Conservation (phyloP, 176 grass and related monocot genomes). For the Carex kokanica region DNA sequence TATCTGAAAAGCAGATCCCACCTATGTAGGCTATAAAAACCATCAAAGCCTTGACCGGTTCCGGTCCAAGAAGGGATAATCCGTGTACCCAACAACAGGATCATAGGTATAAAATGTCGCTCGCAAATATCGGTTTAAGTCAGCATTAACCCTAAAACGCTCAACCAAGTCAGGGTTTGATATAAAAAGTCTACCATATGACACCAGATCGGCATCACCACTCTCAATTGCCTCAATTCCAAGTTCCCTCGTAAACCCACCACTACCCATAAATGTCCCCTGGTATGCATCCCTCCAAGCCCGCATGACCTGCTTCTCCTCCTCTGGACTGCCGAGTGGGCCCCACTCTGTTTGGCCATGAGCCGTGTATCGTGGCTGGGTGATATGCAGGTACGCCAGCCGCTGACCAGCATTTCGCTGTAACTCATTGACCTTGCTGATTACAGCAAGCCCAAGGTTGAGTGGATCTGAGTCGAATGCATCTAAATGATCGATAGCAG, state of each 20-base stretch:
- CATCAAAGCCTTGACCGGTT: slow-evolving; percentile 48
- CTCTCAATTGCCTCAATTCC: slow-evolving; percentile 61
- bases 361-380: slow-evolving; percentile 76
- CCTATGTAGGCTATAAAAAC: background rate
- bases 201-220: slow-evolving; percentile 75
- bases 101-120: slow-evolving; percentile 91
- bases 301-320: slow-evolving; percentile 72
- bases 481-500: slow-evolving; percentile 89
- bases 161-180: slow-evolving; percentile 83
- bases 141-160: slow-evolving; percentile 47
- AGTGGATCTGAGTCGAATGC: slow-evolving; percentile 74
- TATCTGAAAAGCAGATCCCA: background rate
- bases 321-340: slow-evolving; percentile 72
- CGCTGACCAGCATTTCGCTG: slow-evolving; percentile 47
- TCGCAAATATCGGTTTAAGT: slow-evolving; percentile 56
- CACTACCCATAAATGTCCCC: slow-evolving; percentile 80
- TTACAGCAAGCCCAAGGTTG: slow-evolving; percentile 61
- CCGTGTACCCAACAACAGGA: slow-evolving; percentile 83
- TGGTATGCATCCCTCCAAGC: slow-evolving; percentile 44
- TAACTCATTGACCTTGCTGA: slow-evolving; percentile 51
- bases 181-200: slow-evolving; percentile 80
- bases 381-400: slow-evolving; percentile 86
- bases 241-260: slow-evolving; percentile 82
- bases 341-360: slow-evolving; percentile 88
- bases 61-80: slow-evolving; percentile 69